Evolutionary conservation across 2,329 filamentous ascomycete species (phyloP).

Genomic region (Aspergillus nomiae): DNA sequence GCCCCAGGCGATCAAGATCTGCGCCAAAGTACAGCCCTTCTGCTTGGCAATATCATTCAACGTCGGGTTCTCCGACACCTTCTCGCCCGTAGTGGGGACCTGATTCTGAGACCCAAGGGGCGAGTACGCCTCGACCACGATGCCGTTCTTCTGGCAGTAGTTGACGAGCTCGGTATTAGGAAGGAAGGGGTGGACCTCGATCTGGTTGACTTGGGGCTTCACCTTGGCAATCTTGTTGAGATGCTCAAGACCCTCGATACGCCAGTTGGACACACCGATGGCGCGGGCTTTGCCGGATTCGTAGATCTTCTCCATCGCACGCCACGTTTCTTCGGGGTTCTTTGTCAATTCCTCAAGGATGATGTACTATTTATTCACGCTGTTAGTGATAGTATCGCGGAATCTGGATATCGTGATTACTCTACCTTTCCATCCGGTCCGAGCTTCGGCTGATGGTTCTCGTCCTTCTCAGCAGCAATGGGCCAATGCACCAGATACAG

Average conservation of each 20-base stretch:
- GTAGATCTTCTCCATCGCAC: slow-evolving; percentile 65
- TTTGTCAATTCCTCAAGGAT: slow-evolving; percentile 67
- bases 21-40: slow-evolving; percentile 60
- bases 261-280: slow-evolving; percentile 80
- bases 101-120: slow-evolving; percentile 67
- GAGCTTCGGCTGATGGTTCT: slow-evolving; percentile 51
- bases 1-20: slow-evolving; percentile 67
- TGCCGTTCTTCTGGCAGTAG: slow-evolving; percentile 44
- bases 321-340: slow-evolving; percentile 65
- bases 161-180: slow-evolving; percentile 47
- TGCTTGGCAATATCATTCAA: slow-evolving; percentile 62
- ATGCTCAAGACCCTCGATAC: slow-evolving; percentile 51
- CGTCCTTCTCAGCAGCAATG: slow-evolving; percentile 51
- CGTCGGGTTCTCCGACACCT: slow-evolving; percentile 60
- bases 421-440: slow-evolving; percentile 53
- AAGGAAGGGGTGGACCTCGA: slow-evolving; percentile 51
- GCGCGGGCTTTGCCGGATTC: slow-evolving; percentile 63
- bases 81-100: slow-evolving; percentile 68
- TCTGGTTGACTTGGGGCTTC: slow-evolving; percentile 47
- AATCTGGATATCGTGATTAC: slow-evolving; percentile 16
- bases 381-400: not conserved
- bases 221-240: slow-evolving; percentile 48
- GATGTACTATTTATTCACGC: slow-evolving; percentile 49
- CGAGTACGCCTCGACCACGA: slow-evolving; percentile 47
- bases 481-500: slow-evolving; percentile 63